Percentiles rank a stretch among this genome's conserved stretches.
Conservation (phyloP, 73 alveolate species). For the Paraurostyla sp. region DNA sequence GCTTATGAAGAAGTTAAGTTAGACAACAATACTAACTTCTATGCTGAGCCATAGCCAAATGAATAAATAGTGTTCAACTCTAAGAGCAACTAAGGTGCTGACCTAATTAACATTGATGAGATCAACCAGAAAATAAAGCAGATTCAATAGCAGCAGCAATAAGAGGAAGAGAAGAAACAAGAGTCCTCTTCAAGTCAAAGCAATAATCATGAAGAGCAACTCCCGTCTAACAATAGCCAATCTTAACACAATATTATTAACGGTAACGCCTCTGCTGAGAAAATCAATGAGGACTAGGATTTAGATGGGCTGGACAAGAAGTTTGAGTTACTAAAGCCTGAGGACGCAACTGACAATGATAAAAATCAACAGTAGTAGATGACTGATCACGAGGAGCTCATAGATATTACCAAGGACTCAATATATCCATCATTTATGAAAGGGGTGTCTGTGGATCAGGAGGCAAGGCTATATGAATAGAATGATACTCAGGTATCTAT, state of each 20-base stretch:
- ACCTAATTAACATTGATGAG: constrained; percentile 9
- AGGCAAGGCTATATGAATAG: too few relatives aligned
- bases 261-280: background rate
- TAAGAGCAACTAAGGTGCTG: background rate
- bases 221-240: too few relatives aligned
- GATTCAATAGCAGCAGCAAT: background rate
- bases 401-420: too few relatives aligned
- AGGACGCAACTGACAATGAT: background rate
- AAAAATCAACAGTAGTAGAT: too few relatives aligned
- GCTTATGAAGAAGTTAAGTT: background rate
- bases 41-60: too few relatives aligned
- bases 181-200: background rate
- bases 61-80: background rate
- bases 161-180: background rate
- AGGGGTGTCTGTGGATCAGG: too few relatives aligned
- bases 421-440: too few relatives aligned
- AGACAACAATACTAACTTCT: too few relatives aligned
- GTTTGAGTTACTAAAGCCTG: background rate
- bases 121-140: background rate
- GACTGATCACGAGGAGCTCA: too few relatives aligned
- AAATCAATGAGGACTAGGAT: background rate
- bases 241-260: too few relatives aligned
- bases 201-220: background rate
- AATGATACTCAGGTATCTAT: too few relatives aligned
- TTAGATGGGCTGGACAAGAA: background rate